These are phyloP conservation scores for Fusarium cyanostomum DNA, from an alignment of 2,329 filamentous ascomycete species.

Conservation along the genomic window DNA sequence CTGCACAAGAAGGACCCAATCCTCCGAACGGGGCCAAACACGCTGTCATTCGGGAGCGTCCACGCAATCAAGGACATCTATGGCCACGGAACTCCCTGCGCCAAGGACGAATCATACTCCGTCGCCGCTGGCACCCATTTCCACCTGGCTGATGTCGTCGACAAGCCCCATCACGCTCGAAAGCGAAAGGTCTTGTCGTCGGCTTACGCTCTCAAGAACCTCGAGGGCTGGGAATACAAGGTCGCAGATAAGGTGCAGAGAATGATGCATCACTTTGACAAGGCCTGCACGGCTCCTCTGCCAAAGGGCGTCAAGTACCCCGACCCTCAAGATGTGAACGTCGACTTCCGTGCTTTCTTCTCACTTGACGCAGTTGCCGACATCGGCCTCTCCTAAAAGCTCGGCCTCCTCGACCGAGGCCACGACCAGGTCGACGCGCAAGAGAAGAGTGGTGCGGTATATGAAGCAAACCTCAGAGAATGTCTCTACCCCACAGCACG, in stretches of 20 bases:
- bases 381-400: conserved; percentile 60
- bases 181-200: conserved; percentile 61
- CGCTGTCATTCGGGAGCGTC: conserved; percentile 38
- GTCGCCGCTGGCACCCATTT: conserved; percentile 57
- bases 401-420: conserved; percentile 61
- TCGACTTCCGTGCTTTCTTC: conserved; percentile 63
- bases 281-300: conserved; percentile 51
- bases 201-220: conserved; percentile 63
- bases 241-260: conserved; percentile 61
- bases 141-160: conserved; percentile 61
- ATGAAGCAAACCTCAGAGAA: conserved; percentile 57
- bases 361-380: conserved; percentile 65
- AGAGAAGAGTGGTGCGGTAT: conserved; percentile 55
- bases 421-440: conserved; percentile 56
- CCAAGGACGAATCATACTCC: conserved; percentile 58
- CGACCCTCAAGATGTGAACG: conserved; percentile 52
- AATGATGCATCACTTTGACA: conserved; percentile 56
- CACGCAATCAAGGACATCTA: conserved; percentile 49
- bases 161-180: conserved; percentile 61
- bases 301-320: conserved; percentile 38
- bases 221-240: conserved; percentile 64
- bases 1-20: conserved; percentile 55
- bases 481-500: conserved; percentile 60
- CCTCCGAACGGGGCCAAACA: conserved; percentile 39
- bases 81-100: conserved; percentile 58